Conservation (phyloP, 2,329 filamentous ascomycete species). For the Sordariomycetes sp. region DNA sequence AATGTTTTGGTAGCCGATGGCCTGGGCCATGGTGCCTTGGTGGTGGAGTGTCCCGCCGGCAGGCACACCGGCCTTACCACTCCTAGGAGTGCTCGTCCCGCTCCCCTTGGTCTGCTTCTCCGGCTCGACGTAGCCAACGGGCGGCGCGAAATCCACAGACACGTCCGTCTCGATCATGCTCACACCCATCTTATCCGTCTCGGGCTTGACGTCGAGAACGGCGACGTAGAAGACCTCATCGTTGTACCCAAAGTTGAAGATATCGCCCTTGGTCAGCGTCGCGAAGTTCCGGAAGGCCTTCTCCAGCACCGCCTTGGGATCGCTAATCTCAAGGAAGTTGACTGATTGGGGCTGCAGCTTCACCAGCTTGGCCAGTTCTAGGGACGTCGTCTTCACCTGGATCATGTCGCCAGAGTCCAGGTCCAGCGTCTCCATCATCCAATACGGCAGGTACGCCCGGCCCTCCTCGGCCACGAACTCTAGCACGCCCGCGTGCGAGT, state of each 20-base stretch:
- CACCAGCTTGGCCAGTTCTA: slow-evolving; percentile 83
- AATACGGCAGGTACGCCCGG: slow-evolving; percentile 89
- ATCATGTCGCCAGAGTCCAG: slow-evolving; percentile 91
- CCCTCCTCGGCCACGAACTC: slow-evolving; percentile 98
- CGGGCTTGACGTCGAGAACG: slow-evolving; percentile 86
- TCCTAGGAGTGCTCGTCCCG: slow-evolving; percentile 80
- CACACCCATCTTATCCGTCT: slow-evolving; percentile 72
- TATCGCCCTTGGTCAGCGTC: slow-evolving; percentile 81
- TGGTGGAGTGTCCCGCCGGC: slow-evolving; percentile 66
- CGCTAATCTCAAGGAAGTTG: slow-evolving; percentile 91
- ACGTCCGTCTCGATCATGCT: slow-evolving; percentile 95
- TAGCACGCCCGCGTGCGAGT: slow-evolving; percentile 87
- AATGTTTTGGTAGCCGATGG: slow-evolving; percentile 93
- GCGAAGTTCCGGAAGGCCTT: slow-evolving; percentile 95
- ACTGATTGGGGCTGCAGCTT: slow-evolving; percentile 93
- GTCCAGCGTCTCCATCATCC: slow-evolving; percentile 89
- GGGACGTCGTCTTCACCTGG: slow-evolving; percentile 88
- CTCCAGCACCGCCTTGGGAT: slow-evolving; percentile 94
- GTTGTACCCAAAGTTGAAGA: slow-evolving; percentile 96
- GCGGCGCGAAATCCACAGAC: slow-evolving; percentile 89
- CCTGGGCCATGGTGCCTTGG: slow-evolving; percentile 90
- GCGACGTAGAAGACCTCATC: slow-evolving; percentile 88
- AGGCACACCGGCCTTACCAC: slow-evolving; percentile 51
- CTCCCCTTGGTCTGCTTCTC: slow-evolving; percentile 47
- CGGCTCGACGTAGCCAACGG: slow-evolving; percentile 88